Base-by-base conservation (phyloP, 1,284 basidiomycete genomes). In the Apiotrichum sp. region DNA sequence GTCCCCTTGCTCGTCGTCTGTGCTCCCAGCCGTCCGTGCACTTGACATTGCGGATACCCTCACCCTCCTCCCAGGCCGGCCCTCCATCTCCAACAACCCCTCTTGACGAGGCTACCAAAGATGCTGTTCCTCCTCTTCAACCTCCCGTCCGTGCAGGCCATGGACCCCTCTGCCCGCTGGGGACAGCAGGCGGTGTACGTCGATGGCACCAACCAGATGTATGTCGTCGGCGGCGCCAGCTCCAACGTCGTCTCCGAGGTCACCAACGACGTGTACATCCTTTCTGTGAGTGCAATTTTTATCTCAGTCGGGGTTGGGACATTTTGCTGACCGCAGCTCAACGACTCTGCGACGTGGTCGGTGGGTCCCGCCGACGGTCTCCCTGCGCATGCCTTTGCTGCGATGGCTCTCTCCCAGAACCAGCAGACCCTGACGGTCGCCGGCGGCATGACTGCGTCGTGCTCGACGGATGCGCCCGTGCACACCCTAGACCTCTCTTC, bases 111-210 rank as follows among this genome's bases (percentile, higher is more conserved):
- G 43, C 36, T 40, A 51, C n/a, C 40, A 42, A 55, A 44, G 31
- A 56, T 62, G 47, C 47, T 56, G 33, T 50, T 61, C 52, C 52
- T 62, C 33, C 51, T 55, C 61, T 38, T 61, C 68, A 22, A 22
- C 22, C 51, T 55, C 50, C 43, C 65, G 58, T 8, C 47, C 59
- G 59, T 54, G 38, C 50, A 56, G 50, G 59, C 59, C 31, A 67
- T 64, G 38, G 46, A 39, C 34, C 71, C 73, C 32, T 62, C 66
- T 40, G 69, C 64, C 32, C 64, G 74, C 63, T 77, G 74, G 74
- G 75, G 74, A 32, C 74, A 75, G 54, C 68, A 74, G 52, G 73
- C 73, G 2, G 70, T 73, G 22, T 75, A 71, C 56, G 68, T 74
- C 35, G 62, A 65, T 22, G 62, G 66, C 2, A 52, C 69, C 55